phyloP scores from a whole-genome alignment of 2,329 filamentous ascomycete species.

The Leptographium galeiforme region DNA sequence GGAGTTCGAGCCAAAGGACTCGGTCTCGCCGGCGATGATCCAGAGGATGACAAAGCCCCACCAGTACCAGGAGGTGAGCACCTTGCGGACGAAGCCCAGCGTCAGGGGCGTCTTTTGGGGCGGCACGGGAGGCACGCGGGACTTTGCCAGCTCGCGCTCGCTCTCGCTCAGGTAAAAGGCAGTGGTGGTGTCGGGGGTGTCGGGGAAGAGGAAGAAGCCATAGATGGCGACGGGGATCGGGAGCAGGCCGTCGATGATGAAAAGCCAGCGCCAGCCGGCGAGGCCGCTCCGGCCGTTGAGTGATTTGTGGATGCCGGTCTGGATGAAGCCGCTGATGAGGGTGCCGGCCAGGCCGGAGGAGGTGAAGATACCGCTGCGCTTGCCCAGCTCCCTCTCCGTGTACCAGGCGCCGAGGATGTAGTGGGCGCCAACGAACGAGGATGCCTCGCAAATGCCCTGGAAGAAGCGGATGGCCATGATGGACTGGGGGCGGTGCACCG shows the following conservation, averaged over 20 bases:
- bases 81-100: slow-evolving; percentile 35
- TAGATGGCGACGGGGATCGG: slow-evolving; percentile 43
- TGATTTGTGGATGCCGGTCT: slow-evolving; percentile 35
- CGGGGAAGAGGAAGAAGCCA: slow-evolving; percentile 39
- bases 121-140: slow-evolving; percentile 22
- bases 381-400: slow-evolving; percentile 45
- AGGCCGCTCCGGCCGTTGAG: slow-evolving; percentile 33
- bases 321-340: slow-evolving; percentile 50
- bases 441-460: slow-evolving; percentile 40
- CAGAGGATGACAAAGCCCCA: slow-evolving; percentile 54
- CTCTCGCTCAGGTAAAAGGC: slow-evolving; percentile 31
- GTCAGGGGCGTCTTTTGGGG: slow-evolving; percentile 15
- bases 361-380: slow-evolving; percentile 47
- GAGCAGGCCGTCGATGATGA: slow-evolving; percentile 39
- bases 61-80: slow-evolving; percentile 48
- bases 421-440: slow-evolving; percentile 43
- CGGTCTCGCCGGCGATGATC: slow-evolving; percentile 58
- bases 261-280: slow-evolving; percentile 42
- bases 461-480: slow-evolving; percentile 49
- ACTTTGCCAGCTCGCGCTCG: slow-evolving; percentile 22
- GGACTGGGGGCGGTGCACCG: slow-evolving; percentile 32
- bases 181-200: slow-evolving; percentile 34
- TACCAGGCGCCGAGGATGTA: slow-evolving; percentile 51
- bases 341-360: slow-evolving; percentile 45
- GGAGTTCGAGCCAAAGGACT: slow-evolving; percentile 55